A percentile compares a stretch with the other conserved stretches of the same genome.
phyloP scores from a whole-genome alignment of 2,329 filamentous ascomycete species.

The Anisogramma anomala region DNA sequence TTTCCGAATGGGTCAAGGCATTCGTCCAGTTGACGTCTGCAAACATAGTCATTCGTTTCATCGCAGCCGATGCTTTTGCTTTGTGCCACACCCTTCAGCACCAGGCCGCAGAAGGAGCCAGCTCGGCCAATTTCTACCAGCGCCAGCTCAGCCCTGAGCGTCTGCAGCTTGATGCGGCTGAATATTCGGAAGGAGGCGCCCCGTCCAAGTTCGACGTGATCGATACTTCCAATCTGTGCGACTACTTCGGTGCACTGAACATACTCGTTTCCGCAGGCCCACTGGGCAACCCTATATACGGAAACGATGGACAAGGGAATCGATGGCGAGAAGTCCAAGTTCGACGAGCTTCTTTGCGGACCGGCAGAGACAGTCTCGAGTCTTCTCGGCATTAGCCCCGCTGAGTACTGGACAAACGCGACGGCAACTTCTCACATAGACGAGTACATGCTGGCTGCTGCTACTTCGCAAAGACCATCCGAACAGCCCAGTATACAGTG shows the following conservation, averaged over 20 bases:
- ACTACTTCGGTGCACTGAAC: conserved; percentile 34
- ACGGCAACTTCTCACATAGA: conserved; percentile 29
- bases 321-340: conserved; percentile 27
- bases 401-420: conserved; percentile 40
- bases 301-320: conserved; percentile 19
- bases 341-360: conserved; percentile 12
- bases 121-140: conserved; percentile 31
- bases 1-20: conserved; percentile 32
- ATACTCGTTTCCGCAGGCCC: conserved; percentile 34
- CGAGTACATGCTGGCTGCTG: conserved; percentile 24
- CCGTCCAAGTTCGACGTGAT: conserved; percentile 42
- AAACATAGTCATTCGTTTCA: conserved; percentile 32
- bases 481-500: conserved; percentile 16
- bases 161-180: conserved; percentile 30
- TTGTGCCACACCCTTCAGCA: conserved; percentile 42
- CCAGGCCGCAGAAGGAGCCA: conserved; percentile 19
- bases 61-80: conserved; percentile 35
- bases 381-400: conserved; percentile 37
- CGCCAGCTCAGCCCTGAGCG: conserved; percentile 27
- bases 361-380: conserved; percentile 30
- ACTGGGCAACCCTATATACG: conserved; percentile 35
- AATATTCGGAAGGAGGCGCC: conserved; percentile 28
- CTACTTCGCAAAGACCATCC: conserved; percentile 10
- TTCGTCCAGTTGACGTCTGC: conserved; percentile 23
- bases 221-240: conserved; percentile 38